Base-by-base conservation (phyloP, 108 stramenopile species). In the Skeletonema menzelii region DNA sequence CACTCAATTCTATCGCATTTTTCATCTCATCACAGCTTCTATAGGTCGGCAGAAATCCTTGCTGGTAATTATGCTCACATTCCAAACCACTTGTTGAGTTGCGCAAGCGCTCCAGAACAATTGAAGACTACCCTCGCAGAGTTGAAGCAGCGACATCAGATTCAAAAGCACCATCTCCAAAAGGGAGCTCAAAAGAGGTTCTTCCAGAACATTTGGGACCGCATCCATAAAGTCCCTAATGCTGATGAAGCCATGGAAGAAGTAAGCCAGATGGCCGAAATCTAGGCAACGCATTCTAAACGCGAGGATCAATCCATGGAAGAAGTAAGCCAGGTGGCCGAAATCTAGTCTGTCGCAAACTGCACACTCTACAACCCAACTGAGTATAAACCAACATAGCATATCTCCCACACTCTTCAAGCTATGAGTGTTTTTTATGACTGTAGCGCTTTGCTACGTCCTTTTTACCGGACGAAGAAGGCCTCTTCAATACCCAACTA, bases 61-160 rank as follows among this genome's bases (percentile, higher is more conserved):
- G 70, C 47, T 24, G 80, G 80, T 57, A 66, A 80, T 42, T 80
- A 80, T 42, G 68, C 79, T 19, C 83, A 84, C 53, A 77, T 84
- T 24, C 83, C 83, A 1, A 77, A 81, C 38, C 83, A 84, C 46
- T 27, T 84, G 2, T 46, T 71, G 61, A 38, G 55, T n/a, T 84
- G 83, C 27, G 27, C 35, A 1, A 13, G 27, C 19, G 53, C 46
- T 46, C 83, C 83, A n/a, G 22, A 56, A 17, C 65, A 70, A 15
- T 44, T 84, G 15, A 80, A 84, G 19, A 87, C 79, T 26, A 67
- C 82, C 5, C 64, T 78, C 27, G 77, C 86, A 12, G 82, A 89
- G 69, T 82, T 85, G 78, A 90, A 90, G 62, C 67, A 77, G 56
- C 14, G 19, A 7, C 81, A 82, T 35, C 42, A 69, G 2, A 26